Conservation (phyloP, 306 rosid species). For the Fagus crenata region DNA sequence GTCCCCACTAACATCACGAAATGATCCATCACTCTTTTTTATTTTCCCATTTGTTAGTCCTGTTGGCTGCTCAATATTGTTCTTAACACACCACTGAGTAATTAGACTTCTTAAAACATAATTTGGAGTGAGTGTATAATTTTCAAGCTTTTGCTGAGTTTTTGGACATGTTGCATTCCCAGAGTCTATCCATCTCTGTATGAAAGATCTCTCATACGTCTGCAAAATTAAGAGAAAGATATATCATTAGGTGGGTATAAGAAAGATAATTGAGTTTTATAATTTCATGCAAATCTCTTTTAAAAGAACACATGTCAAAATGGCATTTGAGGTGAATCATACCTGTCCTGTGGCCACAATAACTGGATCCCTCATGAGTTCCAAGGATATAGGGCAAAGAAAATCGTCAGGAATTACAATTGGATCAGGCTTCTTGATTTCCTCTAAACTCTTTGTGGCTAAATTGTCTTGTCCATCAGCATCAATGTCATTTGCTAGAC, state of each 20-base stretch:
- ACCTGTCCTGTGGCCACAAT: constrained; percentile 99
- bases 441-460: constrained; percentile 36
- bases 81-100: constrained; percentile 75
- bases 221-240: constrained; percentile 31
- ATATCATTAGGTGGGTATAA: constrained; percentile 6
- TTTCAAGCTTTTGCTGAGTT: constrained; percentile 93
- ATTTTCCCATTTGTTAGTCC: constrained; percentile 82
- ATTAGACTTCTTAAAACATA: constrained; percentile 89
- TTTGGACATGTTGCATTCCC: constrained; percentile 90
- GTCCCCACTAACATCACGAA: constrained; percentile 83
- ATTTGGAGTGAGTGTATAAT: constrained; percentile 83
- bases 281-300: constrained; percentile 2
- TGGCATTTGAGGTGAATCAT: constrained; percentile 23
- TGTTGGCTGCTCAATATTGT: constrained; percentile 82
- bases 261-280: background rate
- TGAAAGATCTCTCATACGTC: constrained; percentile 95
- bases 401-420: constrained; percentile 79
- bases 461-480: constrained; percentile 45
- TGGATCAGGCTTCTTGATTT: constrained; percentile 62
- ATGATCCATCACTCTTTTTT: constrained; percentile 85
- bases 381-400: constrained; percentile 94
- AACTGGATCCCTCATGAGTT: constrained; percentile 96
- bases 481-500: constrained; percentile 29
- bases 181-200: constrained; percentile 96
- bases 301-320: background rate